Base-by-base conservation (phyloP, 257 asterid genomes). In the Marsdenia floribunda region DNA sequence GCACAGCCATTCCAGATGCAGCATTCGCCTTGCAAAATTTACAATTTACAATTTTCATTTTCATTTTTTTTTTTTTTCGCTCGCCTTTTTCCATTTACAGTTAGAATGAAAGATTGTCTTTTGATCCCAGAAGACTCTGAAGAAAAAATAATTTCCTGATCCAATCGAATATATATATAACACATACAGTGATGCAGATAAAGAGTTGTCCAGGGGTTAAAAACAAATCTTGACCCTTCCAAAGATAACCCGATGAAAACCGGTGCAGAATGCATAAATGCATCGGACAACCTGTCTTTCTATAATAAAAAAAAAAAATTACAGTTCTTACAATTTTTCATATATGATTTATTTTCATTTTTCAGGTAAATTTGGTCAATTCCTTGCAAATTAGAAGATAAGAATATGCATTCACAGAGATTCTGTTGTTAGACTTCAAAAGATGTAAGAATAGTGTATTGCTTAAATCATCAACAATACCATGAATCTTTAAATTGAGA, bases 1-100 rank as follows among this genome's bases (percentile, higher is more conserved):
- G 59, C 52, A 80, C 83, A 2, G 80, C 80, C 77, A 76, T 80
- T 75, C 83, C 83, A 64, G 83, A 80, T 22, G 71, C 35, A 52
- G 83, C 57, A 61, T 80, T 80, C 19, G 83, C 80, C 83, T 44
- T 80, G 53, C 60, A 61, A 70, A 5, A 46, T 13, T 24, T 33
- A 18, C n/a, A 49, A 44, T 44, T 29, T 29, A 29, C 33, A 29
- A 29, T 29, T 29, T 29, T 29, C 33, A 29, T 29, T 29, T 29
- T 29, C 33, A 29, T 29, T 29, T 29, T 29, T 29, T 29, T 29
- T 29, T 29, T 29, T 29, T 29, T 29, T 29, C n/a, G n/a, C n/a
- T n/a, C n/a, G n/a, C n/a, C 33, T 29, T 29, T 29, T 29, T 29
- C 33, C 33, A 29, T 44, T 44, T 6, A 44, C 49, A 44, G 12